A percentile compares a stretch with the other conserved stretches of the same genome.
Evolutionary conservation across 148 eudicot species (phyloP).

Genomic region (Dysphania ambrosioides): DNA sequence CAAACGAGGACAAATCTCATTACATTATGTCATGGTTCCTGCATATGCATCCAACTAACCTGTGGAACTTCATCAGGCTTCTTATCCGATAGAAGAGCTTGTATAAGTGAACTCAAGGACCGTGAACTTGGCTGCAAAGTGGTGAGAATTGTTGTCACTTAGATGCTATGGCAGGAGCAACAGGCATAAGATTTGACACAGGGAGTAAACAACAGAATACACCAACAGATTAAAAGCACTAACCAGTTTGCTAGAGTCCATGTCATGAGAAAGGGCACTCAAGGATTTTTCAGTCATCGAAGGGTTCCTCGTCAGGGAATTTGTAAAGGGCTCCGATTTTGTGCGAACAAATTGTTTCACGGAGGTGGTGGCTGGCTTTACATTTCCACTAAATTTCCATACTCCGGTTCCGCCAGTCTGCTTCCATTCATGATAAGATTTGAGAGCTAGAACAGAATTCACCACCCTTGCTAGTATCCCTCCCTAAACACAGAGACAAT

Average conservation of each 20-base stretch:
- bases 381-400: slow-evolving; percentile 88
- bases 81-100: slow-evolving; percentile 70
- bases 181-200: slow-evolving; percentile 1
- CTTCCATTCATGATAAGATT: slow-evolving; percentile 86
- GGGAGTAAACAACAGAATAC: neutral
- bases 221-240: slow-evolving; percentile 13
- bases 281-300: slow-evolving; percentile 54
- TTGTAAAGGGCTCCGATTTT: slow-evolving; percentile 83
- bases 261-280: slow-evolving; percentile 43
- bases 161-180: neutral
- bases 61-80: slow-evolving; percentile 93
- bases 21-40: neutral
- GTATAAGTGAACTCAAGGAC: slow-evolving; percentile 81
- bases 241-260: slow-evolving; percentile 57
- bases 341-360: slow-evolving; percentile 75
- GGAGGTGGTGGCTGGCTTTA: slow-evolving; percentile 44
- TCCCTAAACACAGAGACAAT: slow-evolving; percentile 55
- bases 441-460: slow-evolving; percentile 80
- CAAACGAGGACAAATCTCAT: neutral
- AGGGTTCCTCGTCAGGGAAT: slow-evolving; percentile 58
- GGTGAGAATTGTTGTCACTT: slow-evolving; percentile 1
- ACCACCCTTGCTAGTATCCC: slow-evolving; percentile 87
- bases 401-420: slow-evolving; percentile 77
- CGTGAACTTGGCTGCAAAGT: slow-evolving; percentile 58
- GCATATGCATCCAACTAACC: slow-evolving; percentile 38